phyloP scores from a whole-genome alignment of 768 basidiomycete genomes.

The Suillus subaureus region DNA sequence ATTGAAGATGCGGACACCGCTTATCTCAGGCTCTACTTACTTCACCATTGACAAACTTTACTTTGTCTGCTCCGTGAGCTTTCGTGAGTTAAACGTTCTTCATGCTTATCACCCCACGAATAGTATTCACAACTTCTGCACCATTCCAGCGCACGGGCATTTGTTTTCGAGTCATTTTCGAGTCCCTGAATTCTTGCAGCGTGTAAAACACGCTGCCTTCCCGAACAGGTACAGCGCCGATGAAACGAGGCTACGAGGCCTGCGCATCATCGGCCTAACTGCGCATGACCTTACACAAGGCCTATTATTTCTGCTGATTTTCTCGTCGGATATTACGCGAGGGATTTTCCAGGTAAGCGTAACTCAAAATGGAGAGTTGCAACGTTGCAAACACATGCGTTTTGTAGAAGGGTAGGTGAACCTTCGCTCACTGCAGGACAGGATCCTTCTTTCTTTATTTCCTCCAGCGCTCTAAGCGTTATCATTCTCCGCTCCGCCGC shows the following conservation, averaged over 20 bases:
- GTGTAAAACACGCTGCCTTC: slow-evolving; percentile 3
- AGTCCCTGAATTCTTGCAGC: neutral
- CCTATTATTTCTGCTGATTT: neutral
- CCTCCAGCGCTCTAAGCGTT: neutral
- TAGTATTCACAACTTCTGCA: neutral
- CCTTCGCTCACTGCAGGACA: neutral
- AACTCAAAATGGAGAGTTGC: neutral
- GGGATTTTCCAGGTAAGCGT: neutral
- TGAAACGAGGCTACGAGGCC: neutral
- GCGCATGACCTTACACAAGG: neutral
- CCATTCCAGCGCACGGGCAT: neutral
- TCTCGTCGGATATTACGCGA: slow-evolving; percentile 8
- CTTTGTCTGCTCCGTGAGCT: neutral
- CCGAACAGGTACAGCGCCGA: neutral
- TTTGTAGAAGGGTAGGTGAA: neutral
- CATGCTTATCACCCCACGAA: slow-evolving; percentile 2
- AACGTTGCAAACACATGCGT: slow-evolving; percentile 5
- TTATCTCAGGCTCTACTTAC: neutral
- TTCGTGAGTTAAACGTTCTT: neutral
- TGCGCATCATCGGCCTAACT: slow-evolving; percentile 6
- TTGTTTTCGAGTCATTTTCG: neutral
- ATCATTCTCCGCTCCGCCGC: slow-evolving; percentile 5
- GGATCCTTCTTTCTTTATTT: neutral
- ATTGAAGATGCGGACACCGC: neutral
- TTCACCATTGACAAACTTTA: neutral